Conservation (phyloP, 495 filamentous ascomycete genomes). For the Xylaria venustula region DNA sequence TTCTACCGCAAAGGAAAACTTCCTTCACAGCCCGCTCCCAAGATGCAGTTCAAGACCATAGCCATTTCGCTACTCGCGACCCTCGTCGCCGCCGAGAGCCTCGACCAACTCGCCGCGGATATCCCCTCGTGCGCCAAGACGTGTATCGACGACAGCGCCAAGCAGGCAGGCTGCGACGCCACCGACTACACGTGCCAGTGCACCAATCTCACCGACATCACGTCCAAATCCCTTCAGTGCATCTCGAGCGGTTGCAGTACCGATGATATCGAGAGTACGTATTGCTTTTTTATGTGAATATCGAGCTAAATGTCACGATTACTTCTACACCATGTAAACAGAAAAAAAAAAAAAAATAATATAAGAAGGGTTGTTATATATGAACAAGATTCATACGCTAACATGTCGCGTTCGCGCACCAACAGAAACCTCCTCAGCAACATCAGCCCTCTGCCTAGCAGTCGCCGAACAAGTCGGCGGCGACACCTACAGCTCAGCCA, state of each 20-base stretch:
- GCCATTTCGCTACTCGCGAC: slow-evolving; percentile 19
- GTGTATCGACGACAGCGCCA: slow-evolving; percentile 23
- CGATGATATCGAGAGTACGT: slow-evolving; percentile 26
- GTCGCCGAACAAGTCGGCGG: slow-evolving; percentile 6
- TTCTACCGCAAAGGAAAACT: too few relatives aligned
- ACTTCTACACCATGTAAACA: too few relatives aligned
- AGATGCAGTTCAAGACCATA: slow-evolving; percentile 26
- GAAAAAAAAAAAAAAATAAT: too few relatives aligned
- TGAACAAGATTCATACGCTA: slow-evolving; percentile 30
- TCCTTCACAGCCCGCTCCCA: too few relatives aligned
- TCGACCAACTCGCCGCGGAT: slow-evolving; percentile 20
- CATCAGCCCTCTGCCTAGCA: slow-evolving; percentile 15
- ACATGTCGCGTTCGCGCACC: too few relatives aligned
- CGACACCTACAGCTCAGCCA: slow-evolving; percentile 13
- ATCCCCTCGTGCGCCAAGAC: slow-evolving; percentile 28
- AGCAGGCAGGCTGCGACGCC: slow-evolving; percentile 20
- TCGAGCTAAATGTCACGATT: too few relatives aligned
- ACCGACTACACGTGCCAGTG: slow-evolving; percentile 29
- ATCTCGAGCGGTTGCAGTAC: slow-evolving; percentile 17
- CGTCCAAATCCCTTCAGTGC: slow-evolving; percentile 15
- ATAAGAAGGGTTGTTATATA: slow-evolving; percentile 28
- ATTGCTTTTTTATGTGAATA: too few relatives aligned
- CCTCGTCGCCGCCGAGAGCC: slow-evolving; percentile 15
- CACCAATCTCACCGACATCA: slow-evolving; percentile 19
- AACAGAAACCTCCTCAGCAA: slow-evolving; percentile 18